Evolutionary conservation across 306 rosid genomes (phyloP).

Genomic region (Potentilla sterilis): DNA sequence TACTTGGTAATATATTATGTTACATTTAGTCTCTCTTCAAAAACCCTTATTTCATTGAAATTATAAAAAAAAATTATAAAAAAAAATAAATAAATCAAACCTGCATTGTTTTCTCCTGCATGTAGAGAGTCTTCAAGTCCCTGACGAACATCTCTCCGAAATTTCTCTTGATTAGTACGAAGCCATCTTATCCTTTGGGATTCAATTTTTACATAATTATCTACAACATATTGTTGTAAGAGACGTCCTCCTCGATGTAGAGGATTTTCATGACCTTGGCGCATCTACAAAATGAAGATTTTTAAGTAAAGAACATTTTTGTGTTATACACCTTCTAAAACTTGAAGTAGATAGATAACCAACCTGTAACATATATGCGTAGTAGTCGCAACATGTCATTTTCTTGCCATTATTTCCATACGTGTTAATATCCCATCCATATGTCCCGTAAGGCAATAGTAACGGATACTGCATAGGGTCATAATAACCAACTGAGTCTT

Average conservation of each 20-base stretch:
- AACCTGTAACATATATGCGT: background rate
- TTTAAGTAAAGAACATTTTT: too few relatives aligned
- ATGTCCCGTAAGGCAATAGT: slow-evolving; percentile 2
- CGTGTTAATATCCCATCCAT: background rate
- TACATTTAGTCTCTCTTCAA: too few relatives aligned
- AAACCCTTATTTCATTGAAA: too few relatives aligned
- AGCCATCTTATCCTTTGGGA: background rate
- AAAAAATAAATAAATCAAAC: too few relatives aligned
- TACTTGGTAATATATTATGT: background rate
- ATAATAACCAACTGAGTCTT: background rate
- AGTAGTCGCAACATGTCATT: background rate
- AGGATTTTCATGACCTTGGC: background rate
- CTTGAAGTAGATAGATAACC: background rate
- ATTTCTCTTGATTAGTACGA: background rate
- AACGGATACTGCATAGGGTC: background rate
- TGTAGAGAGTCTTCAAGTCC: too few relatives aligned
- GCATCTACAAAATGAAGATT: background rate
- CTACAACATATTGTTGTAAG: background rate
- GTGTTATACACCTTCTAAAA: too few relatives aligned
- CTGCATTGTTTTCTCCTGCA: too few relatives aligned
- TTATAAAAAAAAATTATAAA: too few relatives aligned
- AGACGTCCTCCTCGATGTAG: background rate
- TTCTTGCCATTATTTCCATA: background rate
- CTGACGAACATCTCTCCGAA: background rate
- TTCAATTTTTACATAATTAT: slow-evolving; percentile 11